These are phyloP conservation scores for Hirsutella minnesotensis DNA, from an alignment of 2,329 filamentous ascomycete genomes.

Conservation along the genomic window DNA sequence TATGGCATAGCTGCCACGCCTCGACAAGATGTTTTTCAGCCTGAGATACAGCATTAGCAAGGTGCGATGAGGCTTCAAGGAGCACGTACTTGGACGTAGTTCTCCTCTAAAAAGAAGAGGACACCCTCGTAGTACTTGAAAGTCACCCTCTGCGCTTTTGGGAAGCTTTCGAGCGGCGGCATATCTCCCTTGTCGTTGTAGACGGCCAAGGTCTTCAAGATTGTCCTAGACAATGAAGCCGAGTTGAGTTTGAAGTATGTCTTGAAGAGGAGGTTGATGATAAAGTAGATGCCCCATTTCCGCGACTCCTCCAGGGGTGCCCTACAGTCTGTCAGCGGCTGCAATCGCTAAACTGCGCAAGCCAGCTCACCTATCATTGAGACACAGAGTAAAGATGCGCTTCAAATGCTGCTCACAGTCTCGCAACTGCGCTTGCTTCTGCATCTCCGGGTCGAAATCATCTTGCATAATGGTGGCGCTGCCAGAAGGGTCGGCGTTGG, in stretches of 20 bases:
- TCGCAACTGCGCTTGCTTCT: conserved; percentile 76
- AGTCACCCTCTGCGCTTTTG: conserved; percentile 81
- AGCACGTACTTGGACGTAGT: conserved; percentile 59
- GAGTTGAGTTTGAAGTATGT: conserved; percentile 96
- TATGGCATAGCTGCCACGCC: conserved; percentile 75
- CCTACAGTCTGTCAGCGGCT: conserved; percentile 33
- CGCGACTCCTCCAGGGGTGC: conserved; percentile 77
- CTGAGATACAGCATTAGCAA: conserved; percentile 22
- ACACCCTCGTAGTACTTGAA: conserved; percentile 96
- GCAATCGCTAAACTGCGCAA: background rate
- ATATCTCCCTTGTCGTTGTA: conserved; percentile 62
- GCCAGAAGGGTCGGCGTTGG: conserved; percentile 21
- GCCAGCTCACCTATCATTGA: conserved; percentile 66
- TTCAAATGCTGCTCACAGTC: conserved; percentile 87
- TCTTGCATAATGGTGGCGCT: conserved; percentile 51
- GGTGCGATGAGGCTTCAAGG: background rate
- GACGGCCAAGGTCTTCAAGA: conserved; percentile 72
- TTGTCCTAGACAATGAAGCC: conserved; percentile 78
- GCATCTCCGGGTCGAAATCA: conserved; percentile 65
- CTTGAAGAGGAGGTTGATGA: conserved; percentile 92
- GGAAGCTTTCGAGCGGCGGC: conserved; percentile 67
- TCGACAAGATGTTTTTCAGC: conserved; percentile 70
- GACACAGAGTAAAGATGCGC: conserved; percentile 79
- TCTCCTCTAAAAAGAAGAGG: conserved; percentile 86
- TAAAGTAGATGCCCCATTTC: conserved; percentile 96